These are phyloP conservation scores for Ascodesmis nigricans DNA, from an alignment of 495 filamentous ascomycete species.

Conservation along the genomic window DNA sequence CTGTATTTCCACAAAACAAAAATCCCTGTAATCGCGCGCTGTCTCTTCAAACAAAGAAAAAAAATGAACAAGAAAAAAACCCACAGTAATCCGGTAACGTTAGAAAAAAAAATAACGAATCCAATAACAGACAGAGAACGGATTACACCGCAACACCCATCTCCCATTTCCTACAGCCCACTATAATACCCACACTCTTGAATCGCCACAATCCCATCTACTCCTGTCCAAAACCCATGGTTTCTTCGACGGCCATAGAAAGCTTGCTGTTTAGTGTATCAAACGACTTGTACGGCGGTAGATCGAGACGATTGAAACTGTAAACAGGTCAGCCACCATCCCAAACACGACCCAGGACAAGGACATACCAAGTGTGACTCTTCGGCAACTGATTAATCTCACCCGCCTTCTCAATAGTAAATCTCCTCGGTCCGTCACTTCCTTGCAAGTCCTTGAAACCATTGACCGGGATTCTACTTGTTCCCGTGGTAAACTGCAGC, in stretches of 20 bases:
- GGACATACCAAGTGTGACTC: conserved; percentile 83
- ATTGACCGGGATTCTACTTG: conserved; percentile 94
- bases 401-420: conserved; percentile 95
- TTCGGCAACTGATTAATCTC: conserved; percentile 79
- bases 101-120: too few relatives aligned
- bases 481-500: conserved; percentile 93
- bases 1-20: too few relatives aligned
- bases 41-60: too few relatives aligned
- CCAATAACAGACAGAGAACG: too few relatives aligned
- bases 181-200: too few relatives aligned
- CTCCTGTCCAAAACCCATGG: conserved; percentile 96
- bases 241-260: conserved; percentile 94
- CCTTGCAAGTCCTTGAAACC: conserved; percentile 99
- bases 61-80: too few relatives aligned
- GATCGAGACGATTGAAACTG: conserved; percentile 93
- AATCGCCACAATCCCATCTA: too few relatives aligned
- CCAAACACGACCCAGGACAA: too few relatives aligned
- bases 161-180: too few relatives aligned
- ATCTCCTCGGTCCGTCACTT: conserved; percentile 80
- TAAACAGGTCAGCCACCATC: conserved; percentile 21
- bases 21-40: too few relatives aligned
- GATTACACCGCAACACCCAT: too few relatives aligned
- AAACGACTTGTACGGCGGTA: conserved; percentile 78
- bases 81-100: too few relatives aligned
- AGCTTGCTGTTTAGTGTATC: conserved; percentile 72